Base-by-base conservation (phyloP, 441 rosid genomes). In the Syzygium syzygioides region DNA sequence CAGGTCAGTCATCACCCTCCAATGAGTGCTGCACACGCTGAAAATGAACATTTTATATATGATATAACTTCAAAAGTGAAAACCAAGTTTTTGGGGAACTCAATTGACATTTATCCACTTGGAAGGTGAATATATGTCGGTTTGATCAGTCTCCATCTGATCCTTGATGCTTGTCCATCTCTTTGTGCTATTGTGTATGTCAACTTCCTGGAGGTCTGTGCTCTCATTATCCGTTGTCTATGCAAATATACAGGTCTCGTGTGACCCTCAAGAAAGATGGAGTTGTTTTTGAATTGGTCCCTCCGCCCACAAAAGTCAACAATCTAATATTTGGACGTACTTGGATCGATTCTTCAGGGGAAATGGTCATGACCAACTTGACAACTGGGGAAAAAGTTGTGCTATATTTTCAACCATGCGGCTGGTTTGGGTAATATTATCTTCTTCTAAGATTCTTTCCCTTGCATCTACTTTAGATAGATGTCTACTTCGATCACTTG, bases 1-100 rank as follows among this genome's bases (percentile, higher is more conserved):
- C 96, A 98, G 99, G 97, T 97, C 89, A 96, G 99, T 90, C 99
- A 98, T 94, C 99, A 98, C 86, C 99, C 99, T 23, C 99, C 99
- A 87, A 93, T 97, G 93, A 95, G 99, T 90, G 98, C 98, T 79
- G 99, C 93, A 52, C 99, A 96, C 87, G 99, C 99, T 76, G 99
- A 98, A 94, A 98, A 95, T 88, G 98, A 98, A 91, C 99, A 98
- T 93, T 98, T 97, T 90, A 92, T 91, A 28, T 97, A 96, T 90
- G 99, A 98, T 79, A 90, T 96, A 41, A 96, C 99, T 86, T 98
- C 99, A 59, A 97, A 97, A 91, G 92, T 98, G 91, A 98, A 96
- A 92, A 98, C 99, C 55, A 97, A 98, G 89, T 95, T 96, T 88
- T 89, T 98, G 57, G 99, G 99, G 64, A 98, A 97, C 92, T 98